These are phyloP conservation scores for Chrysophaeum taylorii DNA, from an alignment of 352 stramenopile species.

Conservation along the genomic window DNA sequence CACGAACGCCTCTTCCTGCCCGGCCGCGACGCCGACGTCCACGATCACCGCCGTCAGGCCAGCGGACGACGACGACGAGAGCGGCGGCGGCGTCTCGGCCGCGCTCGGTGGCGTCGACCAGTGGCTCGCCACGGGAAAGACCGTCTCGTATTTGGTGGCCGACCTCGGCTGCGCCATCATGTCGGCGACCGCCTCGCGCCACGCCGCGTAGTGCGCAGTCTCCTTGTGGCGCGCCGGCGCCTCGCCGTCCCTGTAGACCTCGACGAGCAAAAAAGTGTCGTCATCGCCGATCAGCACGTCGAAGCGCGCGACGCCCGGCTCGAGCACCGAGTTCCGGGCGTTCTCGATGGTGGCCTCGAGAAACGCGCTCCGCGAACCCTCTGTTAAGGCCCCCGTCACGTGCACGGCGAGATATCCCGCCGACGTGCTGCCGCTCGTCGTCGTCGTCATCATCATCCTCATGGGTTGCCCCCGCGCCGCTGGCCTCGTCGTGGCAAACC, in stretches of 20 bases:
- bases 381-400: slow-evolving; percentile 33
- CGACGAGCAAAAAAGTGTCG: slow-evolving; percentile 38
- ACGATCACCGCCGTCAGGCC: slow-evolving; percentile 32
- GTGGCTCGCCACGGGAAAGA: no score
- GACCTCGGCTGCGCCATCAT: slow-evolving; percentile 34
- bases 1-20: slow-evolving; percentile 31
- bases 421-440: no score
- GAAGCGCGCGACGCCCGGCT: slow-evolving; percentile 35
- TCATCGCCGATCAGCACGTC: slow-evolving; percentile 36
- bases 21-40: slow-evolving; percentile 31
- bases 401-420: slow-evolving; percentile 31
- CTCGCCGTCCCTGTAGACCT: slow-evolving; percentile 36
- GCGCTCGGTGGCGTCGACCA: no score
- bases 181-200: slow-evolving; percentile 34
- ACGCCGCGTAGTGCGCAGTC: slow-evolving; percentile 36
- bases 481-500: no score
- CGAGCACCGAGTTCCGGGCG: slow-evolving; percentile 27
- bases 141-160: slow-evolving; percentile 10
- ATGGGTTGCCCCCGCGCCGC: no score
- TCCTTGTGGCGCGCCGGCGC: slow-evolving; percentile 37
- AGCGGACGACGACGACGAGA: no score
- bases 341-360: slow-evolving; percentile 31
- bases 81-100: no score
- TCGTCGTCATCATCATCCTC: no score
- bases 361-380: slow-evolving; percentile 31